Base-by-base conservation (phyloP, 2,329 filamentous ascomycete species). In the Scedosporium dehoogii region DNA sequence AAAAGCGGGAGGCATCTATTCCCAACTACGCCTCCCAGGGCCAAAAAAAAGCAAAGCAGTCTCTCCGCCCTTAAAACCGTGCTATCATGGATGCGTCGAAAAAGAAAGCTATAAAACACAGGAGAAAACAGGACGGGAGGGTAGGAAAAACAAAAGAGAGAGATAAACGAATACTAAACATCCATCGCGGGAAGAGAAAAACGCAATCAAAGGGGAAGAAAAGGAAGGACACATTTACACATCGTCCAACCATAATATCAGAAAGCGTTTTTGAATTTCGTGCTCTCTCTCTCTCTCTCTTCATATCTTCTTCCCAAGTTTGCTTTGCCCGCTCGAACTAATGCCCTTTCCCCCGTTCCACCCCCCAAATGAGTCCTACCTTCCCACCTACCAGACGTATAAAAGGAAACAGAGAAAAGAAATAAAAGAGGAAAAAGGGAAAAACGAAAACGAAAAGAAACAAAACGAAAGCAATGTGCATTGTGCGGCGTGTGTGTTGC, bases 391-490 rank as follows among this genome's bases (percentile, higher is more conserved):
- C 44, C 44, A 12, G 18, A 14, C 51, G 18, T 55, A 48, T 55
- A 55, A 23, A 55, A 55, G 9, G 18, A 23, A 55, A 55, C 23
- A 55, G 23, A 14, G 18, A 18, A 23, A 48, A 48, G 44, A 56
- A 61, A 56, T 29, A 57, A 42, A 29, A 25, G 56, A 63, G 21
- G 61, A 58, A 61, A n/a, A 58, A 29, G 60, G 16, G 18, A 27
- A 60, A 16, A 51, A 33, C 6, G 27, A 51, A 44, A 21, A 60
- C 10, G 44, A 60, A 21, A 59, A 59, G 38, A 60, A 46, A 12
- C 2, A 25, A 25, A 62, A 63, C 27, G 16, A 62, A 63, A 23
- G 16, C 53, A 55, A 4, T 58, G 27, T 61, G 53, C 41, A 59
- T 57, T 61, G 41, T 48, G 53, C 51, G 27, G 44, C 25, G 59